phyloP scores from a whole-genome alignment of 2,329 filamentous ascomycete genomes.

The Colletotrichum filicis region DNA sequence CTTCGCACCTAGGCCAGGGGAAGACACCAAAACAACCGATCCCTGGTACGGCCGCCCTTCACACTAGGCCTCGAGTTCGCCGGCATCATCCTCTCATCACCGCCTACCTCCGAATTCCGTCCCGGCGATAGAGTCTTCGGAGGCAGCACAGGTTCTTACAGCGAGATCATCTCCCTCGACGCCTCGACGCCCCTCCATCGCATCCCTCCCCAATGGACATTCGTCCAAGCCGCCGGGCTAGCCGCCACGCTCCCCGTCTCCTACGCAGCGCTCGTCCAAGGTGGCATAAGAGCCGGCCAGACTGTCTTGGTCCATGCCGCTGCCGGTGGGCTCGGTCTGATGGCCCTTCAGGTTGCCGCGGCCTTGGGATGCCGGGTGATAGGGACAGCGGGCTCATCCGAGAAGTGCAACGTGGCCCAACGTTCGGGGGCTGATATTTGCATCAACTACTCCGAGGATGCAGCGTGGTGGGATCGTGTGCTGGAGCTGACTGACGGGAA shows the following conservation, averaged over 20 bases:
- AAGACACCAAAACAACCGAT: conserved; percentile 69
- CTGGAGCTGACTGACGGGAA: conserved; percentile 55
- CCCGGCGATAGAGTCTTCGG: conserved; percentile 67
- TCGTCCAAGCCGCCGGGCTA: conserved; percentile 62
- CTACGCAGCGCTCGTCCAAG: conserved; percentile 60
- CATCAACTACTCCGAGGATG: conserved; percentile 50
- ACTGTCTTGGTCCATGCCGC: conserved; percentile 66
- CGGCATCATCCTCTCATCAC: conserved; percentile 58
- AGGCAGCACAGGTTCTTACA: conserved; percentile 60
- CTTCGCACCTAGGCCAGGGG: conserved; percentile 54
- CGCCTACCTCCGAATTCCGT: conserved; percentile 47
- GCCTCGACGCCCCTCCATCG: conserved; percentile 47
- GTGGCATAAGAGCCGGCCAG: conserved; percentile 54
- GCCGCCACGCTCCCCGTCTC: conserved; percentile 64
- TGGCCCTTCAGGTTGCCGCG: conserved; percentile 66
- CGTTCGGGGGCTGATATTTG: conserved; percentile 52
- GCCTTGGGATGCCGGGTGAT: conserved; percentile 64
- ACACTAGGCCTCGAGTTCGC: conserved; percentile 70
- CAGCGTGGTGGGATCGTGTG: conserved; percentile 62
- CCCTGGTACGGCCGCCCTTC: conserved; percentile 67
- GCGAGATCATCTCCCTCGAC: conserved; percentile 59
- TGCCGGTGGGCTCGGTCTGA: conserved; percentile 64
- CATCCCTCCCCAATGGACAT: conserved; percentile 57
- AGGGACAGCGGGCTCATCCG: conserved; percentile 58
- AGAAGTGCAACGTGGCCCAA: conserved; percentile 55